These are phyloP conservation scores for Triticum urartu DNA, from an alignment of 176 grass and related monocot genomes.

Conservation along the genomic window DNA sequence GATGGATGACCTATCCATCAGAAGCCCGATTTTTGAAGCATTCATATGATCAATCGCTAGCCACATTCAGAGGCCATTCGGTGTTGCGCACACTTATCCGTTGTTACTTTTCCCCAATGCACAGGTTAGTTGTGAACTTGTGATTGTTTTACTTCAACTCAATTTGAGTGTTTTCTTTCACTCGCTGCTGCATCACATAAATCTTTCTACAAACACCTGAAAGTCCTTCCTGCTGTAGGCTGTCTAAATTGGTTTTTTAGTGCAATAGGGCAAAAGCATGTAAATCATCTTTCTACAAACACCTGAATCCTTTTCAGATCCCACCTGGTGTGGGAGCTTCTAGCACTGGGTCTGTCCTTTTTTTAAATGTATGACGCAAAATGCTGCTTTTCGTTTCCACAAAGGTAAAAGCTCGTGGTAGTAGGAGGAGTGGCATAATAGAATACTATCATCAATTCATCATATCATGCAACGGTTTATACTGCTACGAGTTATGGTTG, in stretches of 20 bases:
- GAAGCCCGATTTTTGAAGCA: slow-evolving; percentile 56
- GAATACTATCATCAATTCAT: not conserved
- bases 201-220: not conserved
- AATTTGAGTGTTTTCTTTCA: not conserved
- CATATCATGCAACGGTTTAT: not conserved
- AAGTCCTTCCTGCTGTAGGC: not conserved
- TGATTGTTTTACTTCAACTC: not conserved
- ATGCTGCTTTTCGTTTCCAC: not conserved
- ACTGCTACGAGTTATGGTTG: not conserved
- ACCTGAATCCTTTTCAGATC: too few relatives aligned
- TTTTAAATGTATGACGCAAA: not conserved
- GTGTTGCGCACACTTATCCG: slow-evolving; percentile 82
- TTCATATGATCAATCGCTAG: slow-evolving; percentile 69
- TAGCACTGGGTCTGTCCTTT: too few relatives aligned
- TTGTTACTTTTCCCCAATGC: slow-evolving; percentile 85
- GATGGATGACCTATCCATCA: slow-evolving; percentile 68
- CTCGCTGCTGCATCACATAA: not conserved
- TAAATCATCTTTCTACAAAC: not conserved
- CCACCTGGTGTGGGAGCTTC: too few relatives aligned
- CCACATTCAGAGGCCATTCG: slow-evolving; percentile 92
- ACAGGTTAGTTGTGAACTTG: slow-evolving; percentile 50
- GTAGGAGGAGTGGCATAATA: not conserved
- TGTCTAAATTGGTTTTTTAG: not conserved
- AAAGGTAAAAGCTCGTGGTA: slow-evolving; percentile 1
- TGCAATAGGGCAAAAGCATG: not conserved